Conservation (phyloP, 202 grass and related monocot species). For the Panicum hallii region DNA sequence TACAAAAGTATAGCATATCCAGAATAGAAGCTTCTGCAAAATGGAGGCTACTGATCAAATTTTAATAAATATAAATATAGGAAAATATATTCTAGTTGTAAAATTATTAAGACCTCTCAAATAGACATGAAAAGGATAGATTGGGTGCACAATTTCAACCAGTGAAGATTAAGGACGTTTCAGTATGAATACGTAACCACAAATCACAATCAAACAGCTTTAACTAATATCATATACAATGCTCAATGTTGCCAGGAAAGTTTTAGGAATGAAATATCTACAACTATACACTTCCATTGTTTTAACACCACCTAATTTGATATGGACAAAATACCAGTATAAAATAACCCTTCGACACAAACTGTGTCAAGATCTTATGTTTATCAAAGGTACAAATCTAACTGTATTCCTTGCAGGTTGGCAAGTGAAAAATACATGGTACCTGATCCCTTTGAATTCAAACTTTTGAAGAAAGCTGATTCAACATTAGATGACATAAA, state of each 20-base stretch:
- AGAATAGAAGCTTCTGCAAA: not conserved
- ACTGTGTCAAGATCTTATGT: not conserved
- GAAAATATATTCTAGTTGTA: not conserved
- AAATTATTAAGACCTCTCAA: not conserved
- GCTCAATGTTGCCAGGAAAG: not conserved
- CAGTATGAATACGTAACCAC: not conserved
- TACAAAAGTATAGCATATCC: not conserved
- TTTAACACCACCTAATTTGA: constrained; percentile 22
- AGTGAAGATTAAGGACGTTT: not conserved
- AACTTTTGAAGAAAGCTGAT: not conserved
- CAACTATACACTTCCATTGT: not conserved
- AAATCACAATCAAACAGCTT: constrained; percentile 24
- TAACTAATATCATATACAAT: constrained; percentile 14
- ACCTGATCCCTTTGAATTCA: not conserved
- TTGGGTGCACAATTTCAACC: not conserved
- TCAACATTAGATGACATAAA: not conserved
- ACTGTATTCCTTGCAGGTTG: not conserved
- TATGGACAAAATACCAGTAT: not conserved
- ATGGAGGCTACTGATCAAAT: not conserved
- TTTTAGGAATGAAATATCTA: not conserved
- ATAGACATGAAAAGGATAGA: not conserved
- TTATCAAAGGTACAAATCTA: constrained; percentile 20
- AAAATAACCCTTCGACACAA: not conserved
- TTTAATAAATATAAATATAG: not conserved
- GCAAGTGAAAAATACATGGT: not conserved